Evolutionary conservation across 2,329 filamentous ascomycete species (phyloP), one percentile per base, ranked within the genome.

Genomic region (Fusarium humuli): DNA sequence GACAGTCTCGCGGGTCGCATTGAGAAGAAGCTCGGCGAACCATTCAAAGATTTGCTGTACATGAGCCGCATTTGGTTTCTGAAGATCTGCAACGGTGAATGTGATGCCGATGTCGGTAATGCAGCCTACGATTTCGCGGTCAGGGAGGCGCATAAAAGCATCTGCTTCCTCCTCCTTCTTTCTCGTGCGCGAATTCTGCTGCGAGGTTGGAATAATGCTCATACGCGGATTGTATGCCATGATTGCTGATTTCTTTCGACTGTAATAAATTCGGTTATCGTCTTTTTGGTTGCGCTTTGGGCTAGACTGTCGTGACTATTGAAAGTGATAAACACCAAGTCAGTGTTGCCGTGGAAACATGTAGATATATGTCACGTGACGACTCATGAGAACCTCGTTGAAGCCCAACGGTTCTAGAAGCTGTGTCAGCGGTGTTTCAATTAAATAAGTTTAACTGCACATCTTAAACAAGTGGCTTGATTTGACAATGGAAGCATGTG

Each of bases 11-110:
- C 94, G 92, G 37, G 94, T 98, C 57, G 93, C 91, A 82, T 97
- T 98, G 84, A 98, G 93, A 29, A 98, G 88, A 20, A 98, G 86
- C 78, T 98, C 94, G 63, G 94, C 94, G 74, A 99, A 96, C 92
- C 94, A 97, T 85, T 99, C 96, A 78, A 98, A 97, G 55, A 99
- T 94, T 85, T 96, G 94, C 81, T 99, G 96, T 57, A 98, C 94
- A 77, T 97, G 94, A 65, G 95, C 89, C 5, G 96, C 92, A 75
- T 97, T 97, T 7, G 96, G 96, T 78, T 98, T 98, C 75, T 95
- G 90, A 42, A 99, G 87, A 81, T 99, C 95, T 66, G 92, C 88
- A 20, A 94, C 85, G 37, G 89, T 92, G 80, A 98, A 98, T 29
- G 89, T 90, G 75, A 98, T 94, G 63, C 95, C 95, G 76, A 98